phyloP scores from a whole-genome alignment of 768 basidiomycete genomes.

The Gautieria morchelliformis region DNA sequence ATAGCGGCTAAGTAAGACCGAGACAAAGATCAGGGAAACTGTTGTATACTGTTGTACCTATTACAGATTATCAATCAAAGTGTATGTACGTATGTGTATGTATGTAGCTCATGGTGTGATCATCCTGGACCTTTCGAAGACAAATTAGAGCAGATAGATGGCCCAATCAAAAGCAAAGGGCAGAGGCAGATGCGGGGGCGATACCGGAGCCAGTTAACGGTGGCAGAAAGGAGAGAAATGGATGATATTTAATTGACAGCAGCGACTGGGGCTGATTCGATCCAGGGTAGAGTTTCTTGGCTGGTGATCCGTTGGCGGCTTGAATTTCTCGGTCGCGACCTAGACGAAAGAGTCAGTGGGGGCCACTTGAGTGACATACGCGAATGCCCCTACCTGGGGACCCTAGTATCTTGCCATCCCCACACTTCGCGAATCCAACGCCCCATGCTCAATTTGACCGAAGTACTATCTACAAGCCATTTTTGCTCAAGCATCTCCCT shows the following conservation, averaged over 20 bases:
- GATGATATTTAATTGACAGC: background rate
- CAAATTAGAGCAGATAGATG: background rate
- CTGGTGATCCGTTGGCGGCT: background rate
- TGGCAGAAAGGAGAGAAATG: background rate
- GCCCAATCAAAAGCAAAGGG: background rate
- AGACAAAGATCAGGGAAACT: background rate
- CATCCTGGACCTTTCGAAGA: background rate
- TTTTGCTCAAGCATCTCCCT: slow-evolving; percentile 75
- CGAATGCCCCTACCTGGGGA: background rate
- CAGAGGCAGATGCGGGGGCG: background rate
- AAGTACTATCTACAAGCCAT: slow-evolving; percentile 72
- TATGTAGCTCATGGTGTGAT: background rate
- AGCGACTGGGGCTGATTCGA: background rate
- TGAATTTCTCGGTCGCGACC: background rate
- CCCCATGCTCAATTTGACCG: slow-evolving; percentile 80
- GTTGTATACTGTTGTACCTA: too few species aligned
- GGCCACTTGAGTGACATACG: background rate
- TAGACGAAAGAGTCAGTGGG: background rate
- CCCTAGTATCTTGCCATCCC: slow-evolving; percentile 43
- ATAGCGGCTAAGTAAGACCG: background rate
- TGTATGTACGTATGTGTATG: background rate
- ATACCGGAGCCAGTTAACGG: too few species aligned
- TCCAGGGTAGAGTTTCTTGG: background rate
- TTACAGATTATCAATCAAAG: background rate
- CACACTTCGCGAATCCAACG: slow-evolving; percentile 82